Conservation (phyloP, 2,329 filamentous ascomycete genomes). For the Ophiostoma quercus region DNA sequence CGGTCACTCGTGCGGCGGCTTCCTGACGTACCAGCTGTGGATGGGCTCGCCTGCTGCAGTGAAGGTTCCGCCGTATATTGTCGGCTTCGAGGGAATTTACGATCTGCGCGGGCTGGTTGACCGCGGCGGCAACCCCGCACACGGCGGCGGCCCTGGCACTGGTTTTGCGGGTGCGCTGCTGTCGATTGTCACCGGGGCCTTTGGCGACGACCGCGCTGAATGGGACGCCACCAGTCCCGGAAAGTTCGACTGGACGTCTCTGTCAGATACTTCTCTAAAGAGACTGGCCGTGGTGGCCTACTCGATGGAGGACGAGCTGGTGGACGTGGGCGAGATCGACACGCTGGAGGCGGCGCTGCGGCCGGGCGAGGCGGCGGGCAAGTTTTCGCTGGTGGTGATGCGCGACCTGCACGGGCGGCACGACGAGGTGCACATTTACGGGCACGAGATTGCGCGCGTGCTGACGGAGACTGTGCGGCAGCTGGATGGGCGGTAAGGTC, state of each 20-base stretch:
- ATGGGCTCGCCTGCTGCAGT: conserved; percentile 34
- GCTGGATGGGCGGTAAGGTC: conserved; percentile 15
- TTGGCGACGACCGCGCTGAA: conserved; percentile 46
- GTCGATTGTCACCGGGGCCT: conserved; percentile 43
- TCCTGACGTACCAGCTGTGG: conserved; percentile 56
- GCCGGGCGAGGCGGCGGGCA: conserved; percentile 30
- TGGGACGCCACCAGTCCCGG: conserved; percentile 57
- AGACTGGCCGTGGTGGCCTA: conserved; percentile 40
- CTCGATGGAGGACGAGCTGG: conserved; percentile 45
- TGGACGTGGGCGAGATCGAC: conserved; percentile 55
- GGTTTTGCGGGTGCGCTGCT: conserved; percentile 31
- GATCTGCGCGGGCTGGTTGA: conserved; percentile 52
- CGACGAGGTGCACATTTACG: conserved; percentile 59
- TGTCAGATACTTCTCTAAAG: background rate
- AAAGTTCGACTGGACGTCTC: conserved; percentile 29
- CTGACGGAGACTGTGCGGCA: conserved; percentile 34
- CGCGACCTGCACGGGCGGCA: conserved; percentile 53
- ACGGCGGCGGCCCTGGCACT: conserved; percentile 50
- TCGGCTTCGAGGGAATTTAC: conserved; percentile 63
- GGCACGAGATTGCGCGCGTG: conserved; percentile 49
- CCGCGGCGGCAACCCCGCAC: conserved; percentile 36
- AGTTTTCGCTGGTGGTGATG: conserved; percentile 35
- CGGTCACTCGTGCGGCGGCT: conserved; percentile 61
- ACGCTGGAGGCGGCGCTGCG: conserved; percentile 48
- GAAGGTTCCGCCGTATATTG: conserved; percentile 39